A percentile compares a stretch with the other conserved stretches of the same genome.
Conservation (phyloP, 2,329 filamentous ascomycete genomes). For the Pseudonectria buxi region DNA sequence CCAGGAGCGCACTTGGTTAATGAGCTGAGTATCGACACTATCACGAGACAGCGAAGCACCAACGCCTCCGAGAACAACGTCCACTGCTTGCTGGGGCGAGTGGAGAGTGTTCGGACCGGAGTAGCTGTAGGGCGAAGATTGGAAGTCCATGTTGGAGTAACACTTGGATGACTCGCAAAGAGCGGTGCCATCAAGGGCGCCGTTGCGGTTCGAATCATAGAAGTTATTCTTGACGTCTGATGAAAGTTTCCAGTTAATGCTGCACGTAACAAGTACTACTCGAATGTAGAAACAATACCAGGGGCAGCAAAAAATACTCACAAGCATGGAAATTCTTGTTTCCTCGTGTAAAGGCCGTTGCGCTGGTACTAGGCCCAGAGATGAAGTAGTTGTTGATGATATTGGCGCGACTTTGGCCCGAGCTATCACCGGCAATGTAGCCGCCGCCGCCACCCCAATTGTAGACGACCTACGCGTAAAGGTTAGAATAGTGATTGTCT, state of each 20-base stretch:
- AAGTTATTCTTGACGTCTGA: constrained; percentile 46
- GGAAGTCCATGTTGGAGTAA: constrained; percentile 41
- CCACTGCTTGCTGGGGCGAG: constrained; percentile 33
- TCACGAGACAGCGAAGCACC: constrained; percentile 40
- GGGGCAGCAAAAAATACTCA: constrained; percentile 9
- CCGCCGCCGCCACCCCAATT: constrained; percentile 49
- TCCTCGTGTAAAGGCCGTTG: constrained; percentile 47
- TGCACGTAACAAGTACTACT: too few species aligned
- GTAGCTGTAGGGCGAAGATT: constrained; percentile 33
- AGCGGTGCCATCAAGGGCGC: constrained; percentile 39
- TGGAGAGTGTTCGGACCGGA: constrained; percentile 34
- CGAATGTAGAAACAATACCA: too few species aligned
- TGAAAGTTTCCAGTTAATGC: too few species aligned
- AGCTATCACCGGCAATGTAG: constrained; percentile 47
- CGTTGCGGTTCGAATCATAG: constrained; percentile 43
- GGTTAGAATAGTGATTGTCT: constrained; percentile 3
- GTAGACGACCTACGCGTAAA: constrained; percentile 36
- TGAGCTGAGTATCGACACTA: constrained; percentile 34
- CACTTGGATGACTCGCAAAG: constrained; percentile 35
- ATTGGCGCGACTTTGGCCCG: constrained; percentile 31
- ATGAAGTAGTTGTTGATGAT: constrained; percentile 30
- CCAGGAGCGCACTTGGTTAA: constrained; percentile 38
- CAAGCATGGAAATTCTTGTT: constrained; percentile 47
- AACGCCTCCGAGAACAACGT: constrained; percentile 31
- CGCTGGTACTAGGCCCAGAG: constrained; percentile 34